phyloP scores from a whole-genome alignment of 192 early-diverging fungal species.

The Chytriomyces confervae region DNA sequence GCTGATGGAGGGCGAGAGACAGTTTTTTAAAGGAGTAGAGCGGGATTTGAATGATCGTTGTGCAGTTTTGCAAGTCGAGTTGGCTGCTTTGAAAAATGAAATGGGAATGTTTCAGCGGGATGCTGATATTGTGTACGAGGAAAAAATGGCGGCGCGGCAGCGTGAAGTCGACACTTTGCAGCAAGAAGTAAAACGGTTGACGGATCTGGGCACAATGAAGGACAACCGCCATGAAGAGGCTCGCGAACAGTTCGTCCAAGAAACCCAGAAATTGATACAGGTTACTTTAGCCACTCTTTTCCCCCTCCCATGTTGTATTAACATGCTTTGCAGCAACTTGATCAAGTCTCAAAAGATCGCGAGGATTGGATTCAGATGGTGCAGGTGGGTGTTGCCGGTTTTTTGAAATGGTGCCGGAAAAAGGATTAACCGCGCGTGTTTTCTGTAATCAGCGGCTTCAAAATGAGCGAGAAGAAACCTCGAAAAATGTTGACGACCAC shows the following conservation, averaged over 20 bases:
- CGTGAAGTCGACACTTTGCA: not conserved
- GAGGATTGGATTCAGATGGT: slow-evolving; percentile 6
- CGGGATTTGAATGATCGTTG: slow-evolving; percentile 3
- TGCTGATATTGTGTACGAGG: not conserved
- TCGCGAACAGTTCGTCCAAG: not conserved
- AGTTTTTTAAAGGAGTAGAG: not conserved
- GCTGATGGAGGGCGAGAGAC: slow-evolving; percentile 7
- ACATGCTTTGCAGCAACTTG: not conserved
- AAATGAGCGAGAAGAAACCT: not conserved
- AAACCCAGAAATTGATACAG: not conserved
- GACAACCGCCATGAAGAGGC: not conserved
- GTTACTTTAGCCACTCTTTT: not conserved
- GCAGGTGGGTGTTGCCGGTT: not conserved
- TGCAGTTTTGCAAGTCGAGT: not conserved
- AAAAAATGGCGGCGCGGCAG: not conserved
- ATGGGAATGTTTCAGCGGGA: not conserved
- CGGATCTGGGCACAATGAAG: not conserved
- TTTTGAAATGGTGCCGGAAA: not conserved
- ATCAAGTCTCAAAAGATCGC: not conserved
- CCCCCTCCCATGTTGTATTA: too few relatives aligned
- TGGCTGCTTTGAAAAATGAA: not conserved
- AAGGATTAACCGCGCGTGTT: not conserved
- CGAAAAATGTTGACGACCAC: not conserved
- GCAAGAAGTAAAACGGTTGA: not conserved
- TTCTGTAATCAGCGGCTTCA: not conserved